Percentiles rank a stretch among this genome's conserved stretches.
Conservation (phyloP, 257 asterid genomes). For the Echium plantagineum region DNA sequence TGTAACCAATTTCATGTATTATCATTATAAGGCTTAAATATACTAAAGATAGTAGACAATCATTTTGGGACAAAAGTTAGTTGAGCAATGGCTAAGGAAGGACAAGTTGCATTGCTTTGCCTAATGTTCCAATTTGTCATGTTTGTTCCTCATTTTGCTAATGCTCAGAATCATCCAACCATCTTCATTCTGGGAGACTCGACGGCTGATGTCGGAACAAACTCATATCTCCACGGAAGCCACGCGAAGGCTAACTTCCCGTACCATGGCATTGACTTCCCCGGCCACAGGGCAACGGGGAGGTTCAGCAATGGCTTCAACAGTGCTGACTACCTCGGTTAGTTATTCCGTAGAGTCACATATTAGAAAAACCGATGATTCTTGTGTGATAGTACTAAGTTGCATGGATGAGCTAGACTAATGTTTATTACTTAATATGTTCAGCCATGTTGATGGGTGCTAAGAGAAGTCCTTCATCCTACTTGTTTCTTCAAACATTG, state of each 20-base stretch:
- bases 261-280: constrained; percentile 52
- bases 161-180: constrained; percentile 29
- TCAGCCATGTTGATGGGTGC: constrained; percentile 55
- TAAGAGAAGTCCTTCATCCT: constrained; percentile 60
- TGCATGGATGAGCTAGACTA: too few species aligned
- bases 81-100: background rate
- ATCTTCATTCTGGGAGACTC: constrained; percentile 62
- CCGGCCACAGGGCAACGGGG: constrained; percentile 47
- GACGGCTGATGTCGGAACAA: constrained; percentile 77
- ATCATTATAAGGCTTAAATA: too few species aligned
- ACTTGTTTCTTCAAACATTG: constrained; percentile 31
- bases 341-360: constrained; percentile 9
- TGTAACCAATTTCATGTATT: too few species aligned
- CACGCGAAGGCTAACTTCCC: constrained; percentile 37
- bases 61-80: too few species aligned
- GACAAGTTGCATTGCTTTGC: background rate
- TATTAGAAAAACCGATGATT: too few species aligned
- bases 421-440: constrained; percentile 5
- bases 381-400: too few species aligned
- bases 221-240: constrained; percentile 24
- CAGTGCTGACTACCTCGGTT: constrained; percentile 55
- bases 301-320: constrained; percentile 77
- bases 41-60: too few species aligned
- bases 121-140: background rate
- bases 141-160: background rate